Percentiles rank a stretch among this genome's conserved stretches.
These are phyloP conservation scores for Geosmithia putterillii DNA, from an alignment of 2,329 filamentous ascomycete species.

Conservation along the genomic window DNA sequence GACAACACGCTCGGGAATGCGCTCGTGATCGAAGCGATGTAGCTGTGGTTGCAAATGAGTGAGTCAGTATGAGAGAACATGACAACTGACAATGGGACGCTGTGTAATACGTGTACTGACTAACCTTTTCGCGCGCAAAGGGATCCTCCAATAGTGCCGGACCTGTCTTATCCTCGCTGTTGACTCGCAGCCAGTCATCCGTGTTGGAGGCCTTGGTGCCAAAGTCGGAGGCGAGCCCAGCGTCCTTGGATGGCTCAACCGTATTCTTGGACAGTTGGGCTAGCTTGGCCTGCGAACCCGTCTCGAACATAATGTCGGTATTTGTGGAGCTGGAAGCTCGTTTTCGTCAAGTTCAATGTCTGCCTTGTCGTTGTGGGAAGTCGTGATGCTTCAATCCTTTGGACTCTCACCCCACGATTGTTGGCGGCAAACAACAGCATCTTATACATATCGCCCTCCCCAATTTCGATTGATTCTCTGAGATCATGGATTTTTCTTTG, in stretches of 20 bases:
- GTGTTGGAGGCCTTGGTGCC: constrained; percentile 62
- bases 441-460: no score
- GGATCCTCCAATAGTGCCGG: constrained; percentile 60
- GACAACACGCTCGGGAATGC: constrained; percentile 46
- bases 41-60: constrained; percentile 30
- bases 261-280: constrained; percentile 47
- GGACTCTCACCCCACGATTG: no score
- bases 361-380: not conserved
- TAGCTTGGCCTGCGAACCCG: constrained; percentile 34
- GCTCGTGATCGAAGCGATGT: constrained; percentile 58
- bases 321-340: not conserved
- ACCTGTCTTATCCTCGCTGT: constrained; percentile 49
- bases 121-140: constrained; percentile 61
- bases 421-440: no score
- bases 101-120: not conserved
- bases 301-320: not conserved
- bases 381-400: no score
- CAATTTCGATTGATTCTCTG: not conserved
- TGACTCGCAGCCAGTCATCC: constrained; percentile 65
- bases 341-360: not conserved
- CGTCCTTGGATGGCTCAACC: constrained; percentile 43
- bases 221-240: constrained; percentile 62
- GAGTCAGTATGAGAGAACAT: not conserved
- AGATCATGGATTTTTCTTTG: no score
- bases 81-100: no score